Evolutionary conservation across 2,329 filamentous ascomycete species (phyloP).

Genomic region (Chaetomium olivaceum): DNA sequence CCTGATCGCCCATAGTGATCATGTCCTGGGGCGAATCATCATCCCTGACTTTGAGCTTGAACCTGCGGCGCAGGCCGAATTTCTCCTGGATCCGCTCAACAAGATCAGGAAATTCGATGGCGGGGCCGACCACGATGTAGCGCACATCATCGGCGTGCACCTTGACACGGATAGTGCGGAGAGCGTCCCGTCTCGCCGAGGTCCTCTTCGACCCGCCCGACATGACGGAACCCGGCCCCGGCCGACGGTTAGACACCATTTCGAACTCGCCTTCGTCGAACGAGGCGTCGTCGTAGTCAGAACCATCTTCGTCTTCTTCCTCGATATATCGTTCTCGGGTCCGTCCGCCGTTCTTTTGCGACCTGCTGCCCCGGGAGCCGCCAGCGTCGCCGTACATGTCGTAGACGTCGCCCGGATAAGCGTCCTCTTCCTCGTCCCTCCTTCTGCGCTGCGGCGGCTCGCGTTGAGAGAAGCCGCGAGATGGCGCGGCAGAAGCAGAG

Average conservation of each 20-base stretch:
- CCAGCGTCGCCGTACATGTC: slow-evolving; percentile 54
- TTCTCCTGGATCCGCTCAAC: slow-evolving; percentile 81
- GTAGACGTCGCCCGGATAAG: slow-evolving; percentile 71
- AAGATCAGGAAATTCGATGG: slow-evolving; percentile 74
- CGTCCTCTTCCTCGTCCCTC: slow-evolving; percentile 58
- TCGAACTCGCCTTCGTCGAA: slow-evolving; percentile 80
- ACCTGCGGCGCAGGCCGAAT: slow-evolving; percentile 73
- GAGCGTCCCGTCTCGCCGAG: slow-evolving; percentile 62
- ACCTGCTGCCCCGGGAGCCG: slow-evolving; percentile 42
- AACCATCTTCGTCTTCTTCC: slow-evolving; percentile 76
- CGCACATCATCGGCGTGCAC: slow-evolving; percentile 89
- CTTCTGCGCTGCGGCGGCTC: slow-evolving; percentile 37
- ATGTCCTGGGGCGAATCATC: slow-evolving; percentile 79
- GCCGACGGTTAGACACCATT: slow-evolving; percentile 63
- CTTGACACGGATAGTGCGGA: slow-evolving; percentile 84
- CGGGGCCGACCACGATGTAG: slow-evolving; percentile 81
- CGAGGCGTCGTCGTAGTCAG: slow-evolving; percentile 68
- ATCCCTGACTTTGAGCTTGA: slow-evolving; percentile 87
- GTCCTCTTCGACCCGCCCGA: slow-evolving; percentile 51
- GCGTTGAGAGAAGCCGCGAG: slow-evolving; percentile 47
- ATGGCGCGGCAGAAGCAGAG: slow-evolving; percentile 48
- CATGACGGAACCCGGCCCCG: slow-evolving; percentile 46
- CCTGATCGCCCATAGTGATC: slow-evolving; percentile 96
- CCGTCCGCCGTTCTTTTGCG: slow-evolving; percentile 40
- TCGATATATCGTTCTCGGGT: slow-evolving; percentile 63